Conservation (phyloP, 2,329 filamentous ascomycete species). For the Metarhizium robertsii region DNA sequence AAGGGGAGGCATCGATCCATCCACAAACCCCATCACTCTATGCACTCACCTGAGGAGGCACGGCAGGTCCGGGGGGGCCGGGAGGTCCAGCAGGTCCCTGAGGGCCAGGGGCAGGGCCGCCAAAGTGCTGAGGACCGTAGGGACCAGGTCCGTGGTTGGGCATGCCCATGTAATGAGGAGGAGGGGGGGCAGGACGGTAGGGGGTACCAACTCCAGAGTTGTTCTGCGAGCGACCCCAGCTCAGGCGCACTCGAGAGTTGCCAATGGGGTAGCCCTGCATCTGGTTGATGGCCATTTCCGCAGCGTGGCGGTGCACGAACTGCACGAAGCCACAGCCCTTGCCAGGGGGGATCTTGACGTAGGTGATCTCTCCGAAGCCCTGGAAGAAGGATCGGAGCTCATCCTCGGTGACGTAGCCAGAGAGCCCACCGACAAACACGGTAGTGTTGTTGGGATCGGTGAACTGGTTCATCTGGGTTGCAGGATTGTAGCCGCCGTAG, state of each 20-base stretch:
- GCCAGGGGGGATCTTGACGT: constrained; percentile 98
- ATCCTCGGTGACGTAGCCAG: constrained; percentile 96
- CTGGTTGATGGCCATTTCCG: constrained; percentile 99
- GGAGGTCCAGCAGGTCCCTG: constrained; percentile 27
- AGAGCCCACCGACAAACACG: constrained; percentile 94
- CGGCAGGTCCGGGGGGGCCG: constrained; percentile 25
- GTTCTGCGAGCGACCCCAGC: constrained; percentile 97
- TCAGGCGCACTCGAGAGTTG: constrained; percentile 93
- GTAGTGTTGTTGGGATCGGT: constrained; percentile 99
- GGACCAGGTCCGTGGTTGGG: constrained; percentile 33
- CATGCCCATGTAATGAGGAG: constrained; percentile 45
- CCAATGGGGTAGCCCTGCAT: constrained; percentile 99
- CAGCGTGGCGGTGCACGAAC: constrained; percentile 96
- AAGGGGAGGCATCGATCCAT: no score
- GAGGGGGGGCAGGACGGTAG: constrained; percentile 80
- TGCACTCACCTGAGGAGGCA: constrained; percentile 29
- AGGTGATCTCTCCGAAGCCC: constrained; percentile 97
- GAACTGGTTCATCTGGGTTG: constrained; percentile 87
- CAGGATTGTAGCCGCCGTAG: constrained; percentile 37
- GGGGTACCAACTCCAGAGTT: constrained; percentile 97
- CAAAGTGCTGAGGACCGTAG: constrained; percentile 29
- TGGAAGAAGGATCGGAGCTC: constrained; percentile 99
- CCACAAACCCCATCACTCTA: not conserved
- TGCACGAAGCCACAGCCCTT: constrained; percentile 99
- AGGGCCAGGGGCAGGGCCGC: constrained; percentile 27